Percentiles rank a stretch among this genome's conserved stretches.
phyloP scores from a whole-genome alignment of 169 alveolate species.

The Eimeria falciformis region DNA sequence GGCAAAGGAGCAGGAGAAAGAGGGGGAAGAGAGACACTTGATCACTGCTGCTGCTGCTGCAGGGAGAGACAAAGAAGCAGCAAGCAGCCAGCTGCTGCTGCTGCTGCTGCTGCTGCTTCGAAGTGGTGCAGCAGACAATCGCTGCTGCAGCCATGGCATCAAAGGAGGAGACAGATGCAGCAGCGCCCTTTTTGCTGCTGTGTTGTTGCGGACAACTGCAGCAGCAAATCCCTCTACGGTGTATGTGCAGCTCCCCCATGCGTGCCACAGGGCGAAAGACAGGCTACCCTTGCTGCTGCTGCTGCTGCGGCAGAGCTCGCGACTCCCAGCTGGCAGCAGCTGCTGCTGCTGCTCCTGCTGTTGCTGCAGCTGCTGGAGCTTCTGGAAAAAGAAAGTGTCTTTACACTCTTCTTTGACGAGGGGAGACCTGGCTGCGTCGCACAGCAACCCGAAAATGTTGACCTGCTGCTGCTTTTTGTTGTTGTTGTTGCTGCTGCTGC shows the following conservation, averaged over 20 bases:
- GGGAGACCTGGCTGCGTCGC: constrained; percentile 21
- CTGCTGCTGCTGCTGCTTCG: constrained; percentile 17
- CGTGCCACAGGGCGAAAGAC: constrained; percentile 10
- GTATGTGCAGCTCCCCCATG: constrained; percentile 41
- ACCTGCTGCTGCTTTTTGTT: not conserved
- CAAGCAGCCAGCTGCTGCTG: constrained; percentile 68
- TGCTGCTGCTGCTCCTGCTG: not conserved
- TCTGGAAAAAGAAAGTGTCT: constrained; percentile 12
- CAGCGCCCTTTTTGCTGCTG: constrained; percentile 42
- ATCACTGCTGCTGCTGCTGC: constrained; percentile 38
- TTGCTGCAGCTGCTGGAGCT: constrained; percentile 44
- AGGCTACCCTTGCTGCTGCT: constrained; percentile 3
- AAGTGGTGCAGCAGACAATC: not conserved
- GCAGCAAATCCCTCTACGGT: constrained; percentile 51
- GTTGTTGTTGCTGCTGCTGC: constrained; percentile 56
- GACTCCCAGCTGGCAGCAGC: not conserved
- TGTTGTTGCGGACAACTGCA: constrained; percentile 27
- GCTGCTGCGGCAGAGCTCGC: constrained; percentile 27
- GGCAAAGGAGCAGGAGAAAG: constrained; percentile 27
- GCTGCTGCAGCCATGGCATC: constrained; percentile 40
- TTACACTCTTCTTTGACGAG: constrained; percentile 4
- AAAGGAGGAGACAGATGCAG: constrained; percentile 38
- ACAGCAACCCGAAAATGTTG: not conserved
- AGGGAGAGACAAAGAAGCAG: constrained; percentile 25
- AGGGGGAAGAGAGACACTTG: constrained; percentile 21